Evolutionary conservation across 2,329 filamentous ascomycete genomes (phyloP).

Genomic region (Colletotrichum sp.): DNA sequence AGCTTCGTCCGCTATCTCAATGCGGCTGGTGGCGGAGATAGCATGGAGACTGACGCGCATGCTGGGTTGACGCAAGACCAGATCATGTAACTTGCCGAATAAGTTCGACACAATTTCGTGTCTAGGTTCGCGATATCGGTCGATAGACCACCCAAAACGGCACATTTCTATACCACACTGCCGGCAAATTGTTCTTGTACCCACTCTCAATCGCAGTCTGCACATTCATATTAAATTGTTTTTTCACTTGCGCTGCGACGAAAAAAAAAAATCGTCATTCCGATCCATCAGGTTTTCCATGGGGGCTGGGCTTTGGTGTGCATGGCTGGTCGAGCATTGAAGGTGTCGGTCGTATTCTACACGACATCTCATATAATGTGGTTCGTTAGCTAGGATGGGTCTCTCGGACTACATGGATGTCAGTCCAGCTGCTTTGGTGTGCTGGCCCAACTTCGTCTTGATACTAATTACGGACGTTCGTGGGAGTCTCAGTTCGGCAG

Average conservation of each 20-base stretch:
- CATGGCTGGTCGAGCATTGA: background rate
- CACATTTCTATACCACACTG: background rate
- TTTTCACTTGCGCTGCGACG: background rate
- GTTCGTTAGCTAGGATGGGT: background rate
- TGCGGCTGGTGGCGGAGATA: slow-evolving; percentile 64
- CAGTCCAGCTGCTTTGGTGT: background rate
- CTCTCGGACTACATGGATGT: background rate
- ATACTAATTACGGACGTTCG: background rate
- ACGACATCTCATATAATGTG: background rate
- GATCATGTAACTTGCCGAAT: slow-evolving; percentile 74
- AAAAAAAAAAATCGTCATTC: background rate
- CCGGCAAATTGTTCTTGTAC: background rate
- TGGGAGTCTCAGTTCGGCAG: background rate
- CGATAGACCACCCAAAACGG: background rate
- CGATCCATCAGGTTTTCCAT: background rate
- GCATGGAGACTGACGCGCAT: slow-evolving; percentile 83
- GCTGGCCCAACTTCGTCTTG: background rate
- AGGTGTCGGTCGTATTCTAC: background rate
- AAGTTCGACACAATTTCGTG: background rate
- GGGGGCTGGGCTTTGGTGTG: background rate
- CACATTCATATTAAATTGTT: background rate
- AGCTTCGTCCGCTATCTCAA: slow-evolving; percentile 94
- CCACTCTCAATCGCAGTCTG: background rate
- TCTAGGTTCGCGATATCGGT: background rate
- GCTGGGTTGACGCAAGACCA: slow-evolving; percentile 91